Evolutionary conservation across 805 yeast genomes (phyloP), one percentile per base, ranked within the genome.

Genomic region (Naumovozyma baii): DNA sequence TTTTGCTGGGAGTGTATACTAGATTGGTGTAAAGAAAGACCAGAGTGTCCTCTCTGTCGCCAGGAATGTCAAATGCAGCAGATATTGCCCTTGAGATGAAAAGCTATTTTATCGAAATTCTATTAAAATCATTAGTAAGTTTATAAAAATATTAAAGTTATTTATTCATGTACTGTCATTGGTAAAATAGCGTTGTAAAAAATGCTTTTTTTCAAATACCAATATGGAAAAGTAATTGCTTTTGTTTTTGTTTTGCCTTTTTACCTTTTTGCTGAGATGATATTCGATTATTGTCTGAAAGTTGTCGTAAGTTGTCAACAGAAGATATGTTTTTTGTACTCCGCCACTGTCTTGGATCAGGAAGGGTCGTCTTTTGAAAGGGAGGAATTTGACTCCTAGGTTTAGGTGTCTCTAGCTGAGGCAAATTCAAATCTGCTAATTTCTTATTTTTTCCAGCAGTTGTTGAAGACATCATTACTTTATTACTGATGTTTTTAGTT

Each of bases 41-140:
- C 86, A 0, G 96, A 87, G 54, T 90, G 98, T 56, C 97, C 98
- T 0, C 65, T 92, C 19, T 92, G 97, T 55, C 63, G 97, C 39
- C 92, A 81, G 47, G 69, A 80, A 73, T 59, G 61, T 36, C 45
- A 42, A 22, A 48, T 53, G 14, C 57, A 55, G 36, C 58, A 55
- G 49, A 80, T 85, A 38, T 62, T 85, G 32, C 78, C 84, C 1
- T 16, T 50, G 7, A 17, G 33, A 32, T 39, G 18, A 38, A 15
- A 19, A 10, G 7, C 32, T 10, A 7, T 13, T 3, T 15, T 33
- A 33, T 13, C n/a, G 14, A n/a, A n/a, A n/a, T n/a, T n/a, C n/a
- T n/a, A n/a, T n/a, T n/a, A 22, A 22, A 22, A 22, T 22, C 26
- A 22, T 22, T 22, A 22, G 7, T 22, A 22, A 10, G 10, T 22